phyloP scores from a whole-genome alignment of 148 eudicot species.

The Chenopodium berlandieri region DNA sequence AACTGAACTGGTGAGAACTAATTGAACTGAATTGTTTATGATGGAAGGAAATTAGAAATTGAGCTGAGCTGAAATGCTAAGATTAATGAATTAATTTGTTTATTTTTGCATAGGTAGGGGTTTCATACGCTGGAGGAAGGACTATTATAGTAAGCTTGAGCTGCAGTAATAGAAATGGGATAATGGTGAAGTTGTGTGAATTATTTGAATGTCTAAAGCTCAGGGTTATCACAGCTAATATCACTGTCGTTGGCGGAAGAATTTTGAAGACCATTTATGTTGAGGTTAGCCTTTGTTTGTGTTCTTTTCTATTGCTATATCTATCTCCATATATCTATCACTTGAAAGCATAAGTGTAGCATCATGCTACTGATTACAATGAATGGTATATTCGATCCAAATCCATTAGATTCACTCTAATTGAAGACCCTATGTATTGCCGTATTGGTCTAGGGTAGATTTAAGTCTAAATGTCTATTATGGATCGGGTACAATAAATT shows the following conservation, averaged over 20 bases:
- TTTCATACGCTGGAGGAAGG: constrained; percentile 59
- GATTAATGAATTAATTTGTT: not conserved
- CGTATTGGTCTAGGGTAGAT: no score
- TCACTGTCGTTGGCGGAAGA: constrained; percentile 54
- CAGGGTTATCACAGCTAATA: constrained; percentile 57
- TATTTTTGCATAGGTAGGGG: constrained; percentile 42
- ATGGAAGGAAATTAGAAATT: no score
- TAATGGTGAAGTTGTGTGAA: constrained; percentile 62
- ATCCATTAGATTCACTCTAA: no score
- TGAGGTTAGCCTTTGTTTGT: constrained; percentile 40
- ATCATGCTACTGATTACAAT: no score
- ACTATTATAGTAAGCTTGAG: constrained; percentile 62
- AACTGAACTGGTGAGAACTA: no score
- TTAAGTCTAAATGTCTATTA: no score
- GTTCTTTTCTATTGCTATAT: not conserved
- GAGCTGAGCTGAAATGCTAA: no score
- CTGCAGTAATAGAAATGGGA: constrained; percentile 55
- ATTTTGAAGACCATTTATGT: constrained; percentile 61
- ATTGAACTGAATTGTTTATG: no score
- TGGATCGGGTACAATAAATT: no score
- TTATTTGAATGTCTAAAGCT: constrained; percentile 72
- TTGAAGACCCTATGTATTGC: no score
- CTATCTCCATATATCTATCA: not conserved
- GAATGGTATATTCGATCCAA: no score
- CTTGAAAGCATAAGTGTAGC: no score